These are phyloP conservation scores for Xylariaceae sp. DNA, from an alignment of 2,329 filamentous ascomycete genomes.

Conservation along the genomic window DNA sequence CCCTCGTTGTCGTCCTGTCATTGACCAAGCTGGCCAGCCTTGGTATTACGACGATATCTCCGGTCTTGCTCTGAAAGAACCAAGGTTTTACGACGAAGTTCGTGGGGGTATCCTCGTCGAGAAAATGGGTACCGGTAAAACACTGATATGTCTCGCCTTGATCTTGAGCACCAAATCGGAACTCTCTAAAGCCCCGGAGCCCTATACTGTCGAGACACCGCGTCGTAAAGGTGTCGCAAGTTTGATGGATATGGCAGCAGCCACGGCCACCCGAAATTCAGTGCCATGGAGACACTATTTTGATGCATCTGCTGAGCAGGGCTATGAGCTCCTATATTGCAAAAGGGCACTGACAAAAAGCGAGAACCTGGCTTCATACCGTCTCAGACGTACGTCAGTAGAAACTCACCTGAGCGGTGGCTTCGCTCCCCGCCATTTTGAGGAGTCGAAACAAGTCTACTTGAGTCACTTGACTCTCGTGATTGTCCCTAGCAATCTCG, in stretches of 20 bases:
- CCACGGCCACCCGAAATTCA: conserved; percentile 58
- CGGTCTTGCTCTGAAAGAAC: conserved; percentile 57
- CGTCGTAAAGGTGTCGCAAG: conserved; percentile 45
- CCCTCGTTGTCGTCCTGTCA: conserved; percentile 59
- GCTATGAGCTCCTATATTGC: conserved; percentile 50
- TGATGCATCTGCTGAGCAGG: conserved; percentile 42
- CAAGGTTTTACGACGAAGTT: conserved; percentile 66
- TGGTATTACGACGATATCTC: conserved; percentile 69
- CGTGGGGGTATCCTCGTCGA: conserved; percentile 75
- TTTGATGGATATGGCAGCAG: conserved; percentile 72
- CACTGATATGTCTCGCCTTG: conserved; percentile 73
- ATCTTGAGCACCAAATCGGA: conserved; percentile 71
- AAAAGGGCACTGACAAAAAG: conserved; percentile 45
- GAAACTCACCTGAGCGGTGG: conserved; percentile 36
- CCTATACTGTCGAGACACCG: conserved; percentile 40
- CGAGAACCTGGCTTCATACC: conserved; percentile 54
- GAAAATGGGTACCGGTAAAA: conserved; percentile 81
- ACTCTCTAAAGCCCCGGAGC: conserved; percentile 58
- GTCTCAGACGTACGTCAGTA: conserved; percentile 39
- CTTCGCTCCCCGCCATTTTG: conserved; percentile 28
- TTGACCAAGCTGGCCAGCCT: conserved; percentile 52
- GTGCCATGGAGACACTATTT: conserved; percentile 67
- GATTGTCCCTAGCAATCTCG: conserved; percentile 75
- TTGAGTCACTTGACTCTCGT: conserved; percentile 68
- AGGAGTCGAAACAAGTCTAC: conserved; percentile 45